phyloP scores from a whole-genome alignment of 768 basidiomycete genomes.

The Pisolithus microcarpus region DNA sequence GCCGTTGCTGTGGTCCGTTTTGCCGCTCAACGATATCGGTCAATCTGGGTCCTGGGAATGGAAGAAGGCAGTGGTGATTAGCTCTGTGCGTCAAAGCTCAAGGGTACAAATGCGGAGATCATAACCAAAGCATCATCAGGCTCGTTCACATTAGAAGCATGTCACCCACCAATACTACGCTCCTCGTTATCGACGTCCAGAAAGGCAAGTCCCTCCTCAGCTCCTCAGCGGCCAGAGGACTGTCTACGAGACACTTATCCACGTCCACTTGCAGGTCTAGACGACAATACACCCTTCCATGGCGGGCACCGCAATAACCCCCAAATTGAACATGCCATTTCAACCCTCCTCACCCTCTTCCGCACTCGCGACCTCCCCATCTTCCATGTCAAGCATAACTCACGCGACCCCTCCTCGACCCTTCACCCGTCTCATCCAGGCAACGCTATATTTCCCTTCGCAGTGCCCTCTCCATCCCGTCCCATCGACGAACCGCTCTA shows the following conservation, averaged over 20 bases:
- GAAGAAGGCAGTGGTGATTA: no score
- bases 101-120: no score
- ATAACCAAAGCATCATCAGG: no score
- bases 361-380: slow-evolving; percentile 11
- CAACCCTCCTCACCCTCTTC: slow-evolving; percentile 11
- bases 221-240: neutral
- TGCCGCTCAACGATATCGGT: no score
- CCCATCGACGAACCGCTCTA: slow-evolving; percentile 12
- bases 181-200: slow-evolving; percentile 17
- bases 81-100: no score
- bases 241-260: neutral
- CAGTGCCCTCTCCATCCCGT: slow-evolving; percentile 4
- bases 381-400: slow-evolving; percentile 18
- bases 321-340: neutral
- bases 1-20: no score
- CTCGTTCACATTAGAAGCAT: neutral
- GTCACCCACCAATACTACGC: neutral
- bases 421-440: slow-evolving; percentile 11
- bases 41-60: no score
- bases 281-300: neutral
- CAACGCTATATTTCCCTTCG: slow-evolving; percentile 7
- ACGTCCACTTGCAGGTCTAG: neutral
- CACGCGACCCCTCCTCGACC: slow-evolving; percentile 5
- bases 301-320: slow-evolving; percentile 9
- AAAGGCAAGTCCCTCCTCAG: slow-evolving; percentile 3